phyloP scores from a whole-genome alignment of 352 stramenopile species.

The Pythium dissotocum region DNA sequence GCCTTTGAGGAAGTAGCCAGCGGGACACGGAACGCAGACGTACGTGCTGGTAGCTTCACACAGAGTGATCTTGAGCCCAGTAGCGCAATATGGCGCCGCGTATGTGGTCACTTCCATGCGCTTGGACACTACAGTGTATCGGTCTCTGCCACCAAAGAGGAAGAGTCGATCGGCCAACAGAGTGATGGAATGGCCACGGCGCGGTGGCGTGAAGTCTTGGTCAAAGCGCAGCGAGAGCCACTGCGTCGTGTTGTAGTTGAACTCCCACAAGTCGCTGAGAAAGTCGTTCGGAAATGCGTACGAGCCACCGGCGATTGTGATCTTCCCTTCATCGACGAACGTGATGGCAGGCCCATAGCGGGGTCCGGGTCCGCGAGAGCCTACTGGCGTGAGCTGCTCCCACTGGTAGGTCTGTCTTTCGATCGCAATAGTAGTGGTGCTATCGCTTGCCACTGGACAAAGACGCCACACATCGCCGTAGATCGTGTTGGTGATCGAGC shows the following conservation, averaged over 20 bases:
- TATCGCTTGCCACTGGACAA: slow-evolving; percentile 33
- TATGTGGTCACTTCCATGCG: slow-evolving; percentile 56
- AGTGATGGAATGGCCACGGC: slow-evolving; percentile 56
- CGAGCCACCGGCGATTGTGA: slow-evolving; percentile 61
- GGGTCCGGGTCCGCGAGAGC: slow-evolving; percentile 42
- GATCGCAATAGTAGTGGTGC: slow-evolving; percentile 13
- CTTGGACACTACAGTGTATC: slow-evolving; percentile 57
- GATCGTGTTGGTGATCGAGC: slow-evolving; percentile 40
- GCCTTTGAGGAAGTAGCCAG: slow-evolving; percentile 54
- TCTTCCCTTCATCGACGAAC: slow-evolving; percentile 61
- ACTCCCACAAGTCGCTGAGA: slow-evolving; percentile 67
- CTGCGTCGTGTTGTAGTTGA: slow-evolving; percentile 67
- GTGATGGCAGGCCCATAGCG: slow-evolving; percentile 56
- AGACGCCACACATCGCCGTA: slow-evolving; percentile 75
- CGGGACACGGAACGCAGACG: slow-evolving; percentile 63
- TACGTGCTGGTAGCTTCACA: slow-evolving; percentile 51
- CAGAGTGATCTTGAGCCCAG: slow-evolving; percentile 54
- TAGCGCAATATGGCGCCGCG: slow-evolving; percentile 46
- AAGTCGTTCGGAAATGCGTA: slow-evolving; percentile 80
- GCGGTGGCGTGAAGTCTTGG: slow-evolving; percentile 46
- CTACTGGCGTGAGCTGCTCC: slow-evolving; percentile 52
- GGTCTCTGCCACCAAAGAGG: slow-evolving; percentile 65
- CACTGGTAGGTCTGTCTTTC: slow-evolving; percentile 54
- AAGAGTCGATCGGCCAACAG: slow-evolving; percentile 45
- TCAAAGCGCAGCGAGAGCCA: slow-evolving; percentile 61